Evolutionary conservation across 2,329 filamentous ascomycete genomes (phyloP), one percentile per base, ranked within the genome.

Genomic region (Penicillium sp.): DNA sequence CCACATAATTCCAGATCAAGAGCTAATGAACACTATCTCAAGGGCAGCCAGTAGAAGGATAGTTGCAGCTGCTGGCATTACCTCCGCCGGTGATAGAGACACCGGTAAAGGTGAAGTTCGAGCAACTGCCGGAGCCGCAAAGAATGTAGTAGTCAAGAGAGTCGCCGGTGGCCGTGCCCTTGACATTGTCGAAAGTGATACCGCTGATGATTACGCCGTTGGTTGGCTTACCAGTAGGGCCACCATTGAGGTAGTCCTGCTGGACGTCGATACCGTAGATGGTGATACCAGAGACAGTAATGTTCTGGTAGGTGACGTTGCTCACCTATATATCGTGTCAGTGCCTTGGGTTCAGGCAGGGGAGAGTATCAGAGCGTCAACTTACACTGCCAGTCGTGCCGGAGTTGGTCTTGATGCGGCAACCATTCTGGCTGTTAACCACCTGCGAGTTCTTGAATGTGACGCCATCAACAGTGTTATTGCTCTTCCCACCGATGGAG

Each of bases 181-280:
- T 71, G 4, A 79, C 67, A 60, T 77, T 72, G 40, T 70, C 64
- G 50, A 79, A 74, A 7, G 65, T 58, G 3, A 79, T 49, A 54
- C 72, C 72, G 31, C 61, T 60, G 47, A 79, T 77, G 2, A 62
- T 64, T 2, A 79, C 75, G 2, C 76, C 77, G 51, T 76, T 77
- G 1, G 72, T 72, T 6, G 77, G 72, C 10, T 62, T 60, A 1
- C 76, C 77, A 6, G 72, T 77, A 5, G 76, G 68, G 4, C 76
- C 76, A 13, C 77, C 81, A 62, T 83, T 83, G 55, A 81, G 66
- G 63, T 83, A 84, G 66, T 83, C 81, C 70, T 83, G 80, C 70
- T 82, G 75, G 43, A 83, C 74, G 59, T 81, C 80, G 56, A 84
- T 81, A n/a, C 81, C 81, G 65, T 83, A 82, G 60, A 77, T 76